Evolutionary conservation across 257 asterid species (phyloP).

Genomic region (Fraxinus quadrangulata): DNA sequence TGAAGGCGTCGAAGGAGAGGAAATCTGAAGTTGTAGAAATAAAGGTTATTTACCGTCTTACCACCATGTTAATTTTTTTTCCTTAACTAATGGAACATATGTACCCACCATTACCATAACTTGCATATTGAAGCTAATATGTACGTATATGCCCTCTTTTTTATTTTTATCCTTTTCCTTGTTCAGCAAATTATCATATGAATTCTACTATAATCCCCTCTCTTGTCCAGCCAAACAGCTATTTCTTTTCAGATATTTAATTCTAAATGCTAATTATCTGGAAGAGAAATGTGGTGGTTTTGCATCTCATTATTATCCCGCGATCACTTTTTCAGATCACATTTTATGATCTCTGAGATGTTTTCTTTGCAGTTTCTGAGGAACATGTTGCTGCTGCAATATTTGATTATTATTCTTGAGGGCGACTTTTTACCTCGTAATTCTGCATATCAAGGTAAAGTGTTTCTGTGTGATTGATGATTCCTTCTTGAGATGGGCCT

Average conservation of each 20-base stretch:
- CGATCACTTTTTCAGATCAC: constrained; percentile 5
- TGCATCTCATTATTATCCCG: constrained; percentile 10
- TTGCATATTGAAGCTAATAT: constrained; percentile 6
- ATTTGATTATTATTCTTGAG: constrained; percentile 75
- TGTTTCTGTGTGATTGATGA: constrained; percentile 1
- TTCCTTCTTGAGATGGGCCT: background rate
- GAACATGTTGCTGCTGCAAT: constrained; percentile 75
- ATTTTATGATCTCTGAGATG: constrained; percentile 9
- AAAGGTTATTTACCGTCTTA: constrained; percentile 40
- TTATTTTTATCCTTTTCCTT: constrained; percentile 1
- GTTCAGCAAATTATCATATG: background rate
- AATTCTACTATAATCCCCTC: background rate
- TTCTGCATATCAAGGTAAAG: constrained; percentile 57
- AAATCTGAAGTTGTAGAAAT: constrained; percentile 42
- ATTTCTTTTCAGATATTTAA: background rate
- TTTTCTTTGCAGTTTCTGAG: constrained; percentile 61
- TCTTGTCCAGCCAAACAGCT: background rate
- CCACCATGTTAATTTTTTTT: background rate
- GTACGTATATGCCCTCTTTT: constrained; percentile 3
- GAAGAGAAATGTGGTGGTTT: constrained; percentile 3
- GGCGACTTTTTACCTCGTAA: constrained; percentile 70
- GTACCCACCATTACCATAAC: background rate
- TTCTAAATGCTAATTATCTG: background rate
- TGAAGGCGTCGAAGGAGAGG: constrained; percentile 28
- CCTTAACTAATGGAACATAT: background rate